Evolutionary conservation across 176 grass and related monocot species (phyloP).

Genomic region (Pharus latifolius): DNA sequence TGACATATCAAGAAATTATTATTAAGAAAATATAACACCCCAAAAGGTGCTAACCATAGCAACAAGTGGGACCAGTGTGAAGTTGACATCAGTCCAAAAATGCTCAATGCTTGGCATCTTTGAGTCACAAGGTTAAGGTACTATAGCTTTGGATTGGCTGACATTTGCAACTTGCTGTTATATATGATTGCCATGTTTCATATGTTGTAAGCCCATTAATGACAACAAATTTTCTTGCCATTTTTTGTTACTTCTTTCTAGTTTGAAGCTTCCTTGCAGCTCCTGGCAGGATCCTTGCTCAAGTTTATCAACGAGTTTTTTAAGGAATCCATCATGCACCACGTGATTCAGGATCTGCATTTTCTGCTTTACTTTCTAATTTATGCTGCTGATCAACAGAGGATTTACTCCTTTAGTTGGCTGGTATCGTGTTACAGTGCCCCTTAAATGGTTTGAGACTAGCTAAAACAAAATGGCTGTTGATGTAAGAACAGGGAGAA

Average conservation of each 20-base stretch:
- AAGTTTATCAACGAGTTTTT: not conserved
- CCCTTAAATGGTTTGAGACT: not conserved
- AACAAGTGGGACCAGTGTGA: not conserved
- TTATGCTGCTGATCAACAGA: not conserved
- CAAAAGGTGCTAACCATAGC: not conserved
- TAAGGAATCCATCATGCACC: not conserved
- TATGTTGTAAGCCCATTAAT: not conserved
- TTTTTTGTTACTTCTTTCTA: not conserved
- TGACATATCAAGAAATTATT: not conserved
- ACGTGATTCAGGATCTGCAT: not conserved
- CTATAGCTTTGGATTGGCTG: not conserved
- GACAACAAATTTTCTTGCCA: not conserved
- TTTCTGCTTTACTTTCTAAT: not conserved
- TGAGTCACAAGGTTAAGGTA: not conserved
- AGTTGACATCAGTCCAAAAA: not conserved
- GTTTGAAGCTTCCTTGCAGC: slow-evolving; percentile 13
- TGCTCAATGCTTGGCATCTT: not conserved
- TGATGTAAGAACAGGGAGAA: not conserved
- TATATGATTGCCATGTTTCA: not conserved
- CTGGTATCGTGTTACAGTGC: not conserved
- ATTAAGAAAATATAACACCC: not conserved
- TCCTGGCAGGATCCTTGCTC: not conserved
- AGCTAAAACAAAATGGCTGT: too few species aligned
- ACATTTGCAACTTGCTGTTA: not conserved
- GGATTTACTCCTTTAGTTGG: not conserved